Evolutionary conservation across 129 eudicot genomes (phyloP).

Genomic region (Kitagawia praeruptora): DNA sequence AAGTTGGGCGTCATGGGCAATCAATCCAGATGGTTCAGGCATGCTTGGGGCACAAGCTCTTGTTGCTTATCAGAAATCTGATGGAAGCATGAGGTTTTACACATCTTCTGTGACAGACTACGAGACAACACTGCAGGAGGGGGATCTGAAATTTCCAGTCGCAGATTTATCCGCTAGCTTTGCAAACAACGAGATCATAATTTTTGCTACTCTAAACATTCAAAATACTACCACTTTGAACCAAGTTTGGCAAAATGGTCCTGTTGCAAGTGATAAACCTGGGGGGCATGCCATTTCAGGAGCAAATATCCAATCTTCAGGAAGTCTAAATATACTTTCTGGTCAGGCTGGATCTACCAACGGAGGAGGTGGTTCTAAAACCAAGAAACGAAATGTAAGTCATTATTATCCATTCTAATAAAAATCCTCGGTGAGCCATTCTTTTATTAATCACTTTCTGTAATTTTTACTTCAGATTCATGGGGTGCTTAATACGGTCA

Average conservation of each 20-base stretch:
- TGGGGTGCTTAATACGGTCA: conserved; percentile 65
- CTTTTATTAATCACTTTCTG: neutral
- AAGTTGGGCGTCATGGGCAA: conserved; percentile 82
- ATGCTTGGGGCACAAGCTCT: conserved; percentile 75
- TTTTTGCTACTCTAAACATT: conserved; percentile 61
- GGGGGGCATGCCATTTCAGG: conserved; percentile 46
- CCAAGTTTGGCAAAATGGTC: conserved; percentile 93
- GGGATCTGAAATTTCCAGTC: conserved; percentile 64
- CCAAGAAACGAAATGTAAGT: conserved; percentile 58
- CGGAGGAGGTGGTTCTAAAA: conserved; percentile 32
- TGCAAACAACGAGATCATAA: conserved; percentile 43
- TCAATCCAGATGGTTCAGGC: conserved; percentile 50
- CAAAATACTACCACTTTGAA: conserved; percentile 33
- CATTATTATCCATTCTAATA: neutral
- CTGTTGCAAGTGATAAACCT: conserved; percentile 36
- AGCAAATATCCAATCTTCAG: conserved; percentile 51
- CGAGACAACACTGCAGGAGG: conserved; percentile 39
- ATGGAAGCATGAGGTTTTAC: conserved; percentile 52
- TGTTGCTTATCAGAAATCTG: conserved; percentile 57
- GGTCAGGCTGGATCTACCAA: conserved; percentile 32
- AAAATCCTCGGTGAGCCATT: neutral
- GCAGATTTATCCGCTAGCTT: conserved; percentile 50
- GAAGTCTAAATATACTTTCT: conserved; percentile 47
- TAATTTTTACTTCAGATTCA: conserved; percentile 40
- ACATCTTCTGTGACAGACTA: conserved; percentile 51